Base-by-base conservation (phyloP, 345 rosid genomes). In the Hibiscus mutabilis region DNA sequence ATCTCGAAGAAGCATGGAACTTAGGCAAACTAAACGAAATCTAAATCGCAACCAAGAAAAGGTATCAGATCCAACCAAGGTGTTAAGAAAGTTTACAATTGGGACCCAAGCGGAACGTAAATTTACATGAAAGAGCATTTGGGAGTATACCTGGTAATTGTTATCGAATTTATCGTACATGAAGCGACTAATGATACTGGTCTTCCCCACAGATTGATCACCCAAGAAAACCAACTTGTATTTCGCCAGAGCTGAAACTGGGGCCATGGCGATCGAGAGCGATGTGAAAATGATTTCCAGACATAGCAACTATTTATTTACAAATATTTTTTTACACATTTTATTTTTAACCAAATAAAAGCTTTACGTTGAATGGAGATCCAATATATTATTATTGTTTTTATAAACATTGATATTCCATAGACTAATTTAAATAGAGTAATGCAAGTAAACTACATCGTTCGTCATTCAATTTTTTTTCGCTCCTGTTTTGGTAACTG, bases 161-260 rank as follows among this genome's bases (percentile, higher is more conserved):
- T 86, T 92, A 76, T 92, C 98, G 84, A 92, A 92, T 79, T 92
- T 92, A 69, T 92, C 96, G 74, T 90, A 92, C 96, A 92, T 92
- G 84, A 90, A 90, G 62, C 98, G 92, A 71, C 96, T 90, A 77
- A 92, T 92, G 88, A 90, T 92, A 68, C 98, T 90, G 67, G 96
- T 92, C 69, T 90, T 92, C n/a, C 98, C 98, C 19, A 90, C 98
- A 35, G 98, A 92, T 58, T 90, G 98, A 78, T 92, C 96, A 19
- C 97, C 97, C 68, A 90, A 78, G 78, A 92, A 92, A n/a, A 92
- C 98, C 65, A 92, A 87, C 84, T 92, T 92, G 87, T 92, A 92
- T 85, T 92, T 92, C 35, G 98, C 98, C 21, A 92, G 92, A 42
- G 98, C 91, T 25, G 97, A 89, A 5, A 88, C 91, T 31, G 96